A percentile compares a stretch with the other conserved stretches of the same genome.
Evolutionary conservation across 2,329 filamentous ascomycete genomes (phyloP).

Genomic region (Apiospora arundinis): DNA sequence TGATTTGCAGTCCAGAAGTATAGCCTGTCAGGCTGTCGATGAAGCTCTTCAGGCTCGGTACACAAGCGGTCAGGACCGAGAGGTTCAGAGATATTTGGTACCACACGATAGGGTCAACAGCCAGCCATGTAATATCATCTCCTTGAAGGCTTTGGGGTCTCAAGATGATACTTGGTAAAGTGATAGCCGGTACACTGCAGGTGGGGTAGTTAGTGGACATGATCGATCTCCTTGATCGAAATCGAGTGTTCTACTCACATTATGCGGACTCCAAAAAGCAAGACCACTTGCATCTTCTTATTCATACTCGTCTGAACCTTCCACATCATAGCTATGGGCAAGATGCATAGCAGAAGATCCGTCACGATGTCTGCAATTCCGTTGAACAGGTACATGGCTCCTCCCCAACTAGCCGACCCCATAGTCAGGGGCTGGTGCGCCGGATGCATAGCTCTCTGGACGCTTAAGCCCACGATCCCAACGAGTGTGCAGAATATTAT

Average conservation of each 20-base stretch:
- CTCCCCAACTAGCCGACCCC: background rate
- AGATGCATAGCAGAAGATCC: slow-evolving; percentile 25
- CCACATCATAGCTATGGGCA: slow-evolving; percentile 30
- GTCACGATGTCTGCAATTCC: slow-evolving; percentile 23
- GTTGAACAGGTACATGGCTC: slow-evolving; percentile 1
- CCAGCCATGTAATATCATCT: slow-evolving; percentile 25
- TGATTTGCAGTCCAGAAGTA: background rate
- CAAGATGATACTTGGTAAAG: background rate
- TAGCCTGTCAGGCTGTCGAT: slow-evolving; percentile 23
- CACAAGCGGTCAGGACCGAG: slow-evolving; percentile 30
- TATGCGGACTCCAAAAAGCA: slow-evolving; percentile 20
- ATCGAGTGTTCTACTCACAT: background rate
- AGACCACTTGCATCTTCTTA: slow-evolving; percentile 22
- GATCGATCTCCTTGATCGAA: no score
- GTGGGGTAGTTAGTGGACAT: background rate
- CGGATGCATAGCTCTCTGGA: background rate
- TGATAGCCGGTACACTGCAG: slow-evolving; percentile 4
- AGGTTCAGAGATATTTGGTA: slow-evolving; percentile 24
- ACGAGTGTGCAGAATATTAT: background rate
- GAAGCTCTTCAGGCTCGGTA: slow-evolving; percentile 29
- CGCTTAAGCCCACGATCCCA: background rate
- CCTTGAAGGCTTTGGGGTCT: background rate
- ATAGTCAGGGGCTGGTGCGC: background rate
- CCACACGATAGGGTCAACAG: slow-evolving; percentile 22
- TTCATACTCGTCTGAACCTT: slow-evolving; percentile 24